Percentiles rank a stretch among this genome's conserved stretches.
Evolutionary conservation across 495 filamentous ascomycete species (phyloP).

Genomic region (Acidomyces sp.): DNA sequence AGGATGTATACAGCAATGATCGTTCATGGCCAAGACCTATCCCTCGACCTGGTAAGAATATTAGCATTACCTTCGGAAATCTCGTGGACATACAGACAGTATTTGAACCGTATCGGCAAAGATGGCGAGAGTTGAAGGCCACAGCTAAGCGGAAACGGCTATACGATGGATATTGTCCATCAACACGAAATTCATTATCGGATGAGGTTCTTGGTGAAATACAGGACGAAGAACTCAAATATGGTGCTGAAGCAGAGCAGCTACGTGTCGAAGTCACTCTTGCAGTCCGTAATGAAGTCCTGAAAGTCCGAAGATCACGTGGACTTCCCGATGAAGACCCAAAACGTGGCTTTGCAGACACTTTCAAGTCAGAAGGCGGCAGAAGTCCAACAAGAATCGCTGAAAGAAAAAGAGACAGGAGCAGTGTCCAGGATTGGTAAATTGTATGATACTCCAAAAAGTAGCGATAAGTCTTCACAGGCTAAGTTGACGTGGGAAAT

Average conservation of each 20-base stretch:
- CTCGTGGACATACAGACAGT: slow-evolving; percentile 43
- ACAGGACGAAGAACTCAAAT: slow-evolving; percentile 54
- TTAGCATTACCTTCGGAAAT: slow-evolving; percentile 65
- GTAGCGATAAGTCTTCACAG: too few species aligned
- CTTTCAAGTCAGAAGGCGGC: slow-evolving; percentile 26
- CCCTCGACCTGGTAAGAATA: slow-evolving; percentile 55
- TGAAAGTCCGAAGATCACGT: slow-evolving; percentile 55
- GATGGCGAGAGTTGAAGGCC: slow-evolving; percentile 50
- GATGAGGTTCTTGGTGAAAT: slow-evolving; percentile 45
- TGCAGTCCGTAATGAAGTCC: slow-evolving; percentile 62
- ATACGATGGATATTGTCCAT: too few species aligned
- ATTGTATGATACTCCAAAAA: too few species aligned
- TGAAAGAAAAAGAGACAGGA: too few species aligned
- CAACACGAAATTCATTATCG: too few species aligned
- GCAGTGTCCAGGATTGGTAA: too few species aligned
- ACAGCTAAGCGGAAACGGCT: slow-evolving; percentile 9
- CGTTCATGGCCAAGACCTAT: slow-evolving; percentile 68
- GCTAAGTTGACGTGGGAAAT: too few species aligned
- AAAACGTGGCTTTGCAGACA: slow-evolving; percentile 49
- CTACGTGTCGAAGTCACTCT: slow-evolving; percentile 72
- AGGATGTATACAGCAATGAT: slow-evolving; percentile 71
- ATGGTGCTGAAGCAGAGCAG: slow-evolving; percentile 57
- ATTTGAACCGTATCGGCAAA: slow-evolving; percentile 54
- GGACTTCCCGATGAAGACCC: slow-evolving; percentile 73
- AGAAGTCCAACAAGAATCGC: too few species aligned